These are phyloP conservation scores for Gomphus sp. DNA, from an alignment of 1,284 basidiomycete genomes.

Conservation along the genomic window DNA sequence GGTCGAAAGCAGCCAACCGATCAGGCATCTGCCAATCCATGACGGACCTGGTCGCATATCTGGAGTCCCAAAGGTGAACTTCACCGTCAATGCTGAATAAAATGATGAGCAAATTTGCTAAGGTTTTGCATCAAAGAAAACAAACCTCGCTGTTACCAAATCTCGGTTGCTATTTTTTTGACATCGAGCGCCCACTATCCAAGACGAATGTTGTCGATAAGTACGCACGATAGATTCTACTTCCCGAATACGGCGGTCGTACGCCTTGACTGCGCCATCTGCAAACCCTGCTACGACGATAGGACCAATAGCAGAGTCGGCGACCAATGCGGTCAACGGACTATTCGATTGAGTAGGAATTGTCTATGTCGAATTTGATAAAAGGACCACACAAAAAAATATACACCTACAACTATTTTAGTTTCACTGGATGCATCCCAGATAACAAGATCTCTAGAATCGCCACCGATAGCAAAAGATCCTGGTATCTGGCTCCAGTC, in stretches of 20 bases:
- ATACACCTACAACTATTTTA: conserved; percentile 59
- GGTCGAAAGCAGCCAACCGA: conserved; percentile 80
- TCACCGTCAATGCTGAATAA: conserved; percentile 74
- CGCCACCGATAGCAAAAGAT: conserved; percentile 82
- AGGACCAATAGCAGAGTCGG: conserved; percentile 71
- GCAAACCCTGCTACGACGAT: conserved; percentile 90
- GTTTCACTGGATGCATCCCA: conserved; percentile 96
- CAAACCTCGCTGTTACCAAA: conserved; percentile 84
- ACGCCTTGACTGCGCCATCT: conserved; percentile 85
- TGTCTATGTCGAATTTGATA: conserved; percentile 40
- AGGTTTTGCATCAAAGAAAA: conserved; percentile 6
- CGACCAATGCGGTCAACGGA: conserved; percentile 80
- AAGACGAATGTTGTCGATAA: conserved; percentile 79
- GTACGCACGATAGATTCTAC: conserved; percentile 79
- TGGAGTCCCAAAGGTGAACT: conserved; percentile 88
- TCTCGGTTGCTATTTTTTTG: conserved; percentile 69
- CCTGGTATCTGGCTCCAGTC: conserved; percentile 94
- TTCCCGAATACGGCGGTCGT: conserved; percentile 83
- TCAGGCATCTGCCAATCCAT: conserved; percentile 62
- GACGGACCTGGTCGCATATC: conserved; percentile 54
- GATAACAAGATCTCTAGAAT: conserved; percentile 80
- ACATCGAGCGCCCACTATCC: conserved; percentile 89
- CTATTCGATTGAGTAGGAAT: conserved; percentile 86
- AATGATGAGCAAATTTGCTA: neutral
- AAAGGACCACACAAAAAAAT: conserved; percentile 1